These are phyloP conservation scores for Artemisia tridentata DNA, from an alignment of 129 eudicot species.

Conservation along the genomic window DNA sequence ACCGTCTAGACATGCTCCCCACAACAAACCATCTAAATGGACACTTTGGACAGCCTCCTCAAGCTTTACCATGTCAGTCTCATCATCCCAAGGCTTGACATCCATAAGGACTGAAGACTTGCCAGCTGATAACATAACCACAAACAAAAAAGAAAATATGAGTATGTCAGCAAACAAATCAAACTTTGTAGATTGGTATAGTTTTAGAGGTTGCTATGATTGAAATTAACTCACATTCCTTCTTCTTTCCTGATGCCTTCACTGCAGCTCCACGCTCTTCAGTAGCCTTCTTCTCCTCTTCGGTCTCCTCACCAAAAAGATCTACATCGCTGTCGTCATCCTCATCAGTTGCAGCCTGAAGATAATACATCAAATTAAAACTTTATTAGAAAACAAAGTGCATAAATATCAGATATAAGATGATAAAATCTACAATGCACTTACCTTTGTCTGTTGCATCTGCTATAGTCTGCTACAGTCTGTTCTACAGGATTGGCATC, in stretches of 20 bases:
- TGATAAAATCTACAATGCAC: neutral
- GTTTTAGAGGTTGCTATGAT: neutral
- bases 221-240: conserved; percentile 63
- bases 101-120: conserved; percentile 48
- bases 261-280: conserved; percentile 86
- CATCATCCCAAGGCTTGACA: conserved; percentile 40
- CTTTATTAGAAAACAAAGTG: neutral
- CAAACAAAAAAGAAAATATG: conserved; percentile 14
- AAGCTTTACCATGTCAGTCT: conserved; percentile 42
- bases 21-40: conserved; percentile 33
- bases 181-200: neutral
- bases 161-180: neutral
- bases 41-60: conserved; percentile 45
- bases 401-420: neutral
- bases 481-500: too few relatives aligned
- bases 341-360: conserved; percentile 73
- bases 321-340: conserved; percentile 89
- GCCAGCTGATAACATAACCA: conserved; percentile 51
- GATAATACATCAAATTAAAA: neutral
- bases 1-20: conserved; percentile 34
- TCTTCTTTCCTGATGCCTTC: conserved; percentile 88
- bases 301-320: conserved; percentile 94
- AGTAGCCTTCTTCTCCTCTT: conserved; percentile 95
- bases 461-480: too few relatives aligned
- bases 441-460: conserved; percentile 66